Conservation (phyloP, 2,329 filamentous ascomycete genomes). For the Amphichorda felina region DNA sequence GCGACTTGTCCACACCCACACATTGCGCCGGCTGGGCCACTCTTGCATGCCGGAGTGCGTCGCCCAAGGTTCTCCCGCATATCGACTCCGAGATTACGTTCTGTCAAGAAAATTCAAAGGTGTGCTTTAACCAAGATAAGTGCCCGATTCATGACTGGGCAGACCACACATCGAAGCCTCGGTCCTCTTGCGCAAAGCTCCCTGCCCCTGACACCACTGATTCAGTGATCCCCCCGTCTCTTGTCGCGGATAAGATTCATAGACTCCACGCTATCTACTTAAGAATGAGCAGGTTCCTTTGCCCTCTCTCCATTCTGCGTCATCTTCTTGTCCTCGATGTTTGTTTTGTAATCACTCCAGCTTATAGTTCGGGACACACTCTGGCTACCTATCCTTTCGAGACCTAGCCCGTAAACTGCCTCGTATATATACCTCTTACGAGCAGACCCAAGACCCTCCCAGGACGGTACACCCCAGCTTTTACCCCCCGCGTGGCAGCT, state of each 20-base stretch:
- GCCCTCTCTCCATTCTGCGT: not conserved
- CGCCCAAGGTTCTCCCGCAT: not conserved
- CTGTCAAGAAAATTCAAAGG: not conserved
- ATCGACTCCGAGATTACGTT: not conserved
- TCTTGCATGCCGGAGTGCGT: not conserved
- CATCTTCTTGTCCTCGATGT: too few relatives aligned
- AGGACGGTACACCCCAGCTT: not conserved
- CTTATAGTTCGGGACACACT: too few relatives aligned
- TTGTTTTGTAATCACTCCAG: too few relatives aligned
- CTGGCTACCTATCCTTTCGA: too few relatives aligned
- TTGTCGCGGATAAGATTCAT: not conserved
- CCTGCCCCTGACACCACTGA: not conserved
- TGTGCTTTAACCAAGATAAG: conserved; percentile 5
- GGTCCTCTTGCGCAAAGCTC: not conserved
- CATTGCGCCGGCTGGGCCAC: not conserved
- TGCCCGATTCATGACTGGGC: conserved; percentile 5
- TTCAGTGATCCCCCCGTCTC: too few relatives aligned
- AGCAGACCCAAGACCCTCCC: too few relatives aligned
- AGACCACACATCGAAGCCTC: not conserved
- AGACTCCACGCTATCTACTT: not conserved
- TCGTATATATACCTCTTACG: too few relatives aligned
- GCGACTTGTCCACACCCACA: not conserved
- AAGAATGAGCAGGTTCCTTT: not conserved
- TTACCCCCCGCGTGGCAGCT: not conserved
- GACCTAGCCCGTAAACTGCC: too few relatives aligned